Evolutionary conservation across 2,329 filamentous ascomycete species (phyloP), one percentile per base, ranked within the genome.

Genomic region (Ophiostoma himal-ulmi): DNA sequence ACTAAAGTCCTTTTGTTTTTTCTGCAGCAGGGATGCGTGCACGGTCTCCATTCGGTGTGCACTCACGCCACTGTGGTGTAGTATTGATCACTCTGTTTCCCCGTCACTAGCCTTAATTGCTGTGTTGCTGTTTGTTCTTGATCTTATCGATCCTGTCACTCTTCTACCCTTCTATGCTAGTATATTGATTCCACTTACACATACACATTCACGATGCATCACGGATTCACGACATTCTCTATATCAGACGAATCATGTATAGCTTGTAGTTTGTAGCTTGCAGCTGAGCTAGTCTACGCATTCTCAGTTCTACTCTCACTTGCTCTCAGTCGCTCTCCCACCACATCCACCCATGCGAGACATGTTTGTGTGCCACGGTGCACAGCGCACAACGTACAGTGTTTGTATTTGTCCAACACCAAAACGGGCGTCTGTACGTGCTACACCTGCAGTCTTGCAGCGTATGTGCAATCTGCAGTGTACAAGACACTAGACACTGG

Each of bases 301-400:
- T 48, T 48, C 44, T n/a, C 44, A 48, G 44, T 48, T n/a, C 17
- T 48, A 48, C 44, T 48, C 44, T 20, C 7, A 48, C 5, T 3
- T 48, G 7, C 17, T 48, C 44, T 20, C 3, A 44, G 39, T 4
- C 14, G 5, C 39, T 26, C 48, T 57, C 10, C n/a, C 6, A 30
- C 11, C 57, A 34, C 30, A 5, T 36, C 7, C 17, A 5, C 17
- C 60, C 60, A 36, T 36, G 34, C 60, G 13, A 64, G 26, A 37
- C 60, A 37, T 64, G 60, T 64, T 64, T 64, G 60, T 64, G 60
- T 64, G 60, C 17, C 30, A 64, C 60, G 60, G 60, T 36, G 60
- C 30, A 64, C 60, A 17, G 5, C 17, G 60, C 13, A 36, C 60
- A 26, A 57, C 52, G 11, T 26, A 57, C 52, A 11, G 52, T 22